A percentile compares a stretch with the other conserved stretches of the same genome.
Evolutionary conservation across 768 basidiomycete genomes (phyloP).

Genomic region (Trametes punicea): DNA sequence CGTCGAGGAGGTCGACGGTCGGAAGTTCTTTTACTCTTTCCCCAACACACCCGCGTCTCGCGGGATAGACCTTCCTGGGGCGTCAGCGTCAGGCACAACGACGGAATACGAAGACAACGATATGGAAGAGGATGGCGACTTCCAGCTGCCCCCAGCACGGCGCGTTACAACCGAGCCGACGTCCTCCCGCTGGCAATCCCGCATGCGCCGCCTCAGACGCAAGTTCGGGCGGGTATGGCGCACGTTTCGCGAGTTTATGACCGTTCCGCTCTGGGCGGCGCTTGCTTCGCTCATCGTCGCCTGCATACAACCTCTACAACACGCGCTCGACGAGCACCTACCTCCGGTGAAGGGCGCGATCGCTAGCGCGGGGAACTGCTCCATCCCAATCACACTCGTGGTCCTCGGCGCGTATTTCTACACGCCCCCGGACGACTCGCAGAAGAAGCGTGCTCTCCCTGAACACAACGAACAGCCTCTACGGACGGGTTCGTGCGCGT

Average conservation of each 20-base stretch:
- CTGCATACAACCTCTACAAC: slow-evolving; percentile 71
- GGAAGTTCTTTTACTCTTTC: slow-evolving; percentile 57
- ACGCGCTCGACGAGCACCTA: slow-evolving; percentile 59
- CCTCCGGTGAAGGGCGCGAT: slow-evolving; percentile 68
- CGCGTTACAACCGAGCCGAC: slow-evolving; percentile 20
- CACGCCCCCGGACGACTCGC: slow-evolving; percentile 32
- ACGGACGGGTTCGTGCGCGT: slow-evolving; percentile 28
- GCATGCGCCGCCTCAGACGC: slow-evolving; percentile 27
- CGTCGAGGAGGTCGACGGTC: slow-evolving; percentile 21
- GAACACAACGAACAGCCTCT: slow-evolving; percentile 16
- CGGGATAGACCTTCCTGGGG: slow-evolving; percentile 2
- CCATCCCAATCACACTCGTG: slow-evolving; percentile 85
- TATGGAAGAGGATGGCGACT: slow-evolving; percentile 22
- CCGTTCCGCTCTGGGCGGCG: slow-evolving; percentile 83
- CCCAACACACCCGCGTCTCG: slow-evolving; percentile 48
- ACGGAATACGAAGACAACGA: slow-evolving; percentile 24
- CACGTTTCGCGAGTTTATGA: slow-evolving; percentile 72
- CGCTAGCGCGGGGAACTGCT: slow-evolving; percentile 65
- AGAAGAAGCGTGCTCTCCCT: slow-evolving; percentile 14
- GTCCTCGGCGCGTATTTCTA: slow-evolving; percentile 94
- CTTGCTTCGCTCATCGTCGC: slow-evolving; percentile 74
- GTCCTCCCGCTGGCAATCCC: slow-evolving; percentile 25
- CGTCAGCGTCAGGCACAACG: slow-evolving; percentile 15
- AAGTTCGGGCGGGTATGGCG: slow-evolving; percentile 33
- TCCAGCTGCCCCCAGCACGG: slow-evolving; percentile 17